Evolutionary conservation across 148 eudicot species (phyloP).

Genomic region (Rhododendron vialii): DNA sequence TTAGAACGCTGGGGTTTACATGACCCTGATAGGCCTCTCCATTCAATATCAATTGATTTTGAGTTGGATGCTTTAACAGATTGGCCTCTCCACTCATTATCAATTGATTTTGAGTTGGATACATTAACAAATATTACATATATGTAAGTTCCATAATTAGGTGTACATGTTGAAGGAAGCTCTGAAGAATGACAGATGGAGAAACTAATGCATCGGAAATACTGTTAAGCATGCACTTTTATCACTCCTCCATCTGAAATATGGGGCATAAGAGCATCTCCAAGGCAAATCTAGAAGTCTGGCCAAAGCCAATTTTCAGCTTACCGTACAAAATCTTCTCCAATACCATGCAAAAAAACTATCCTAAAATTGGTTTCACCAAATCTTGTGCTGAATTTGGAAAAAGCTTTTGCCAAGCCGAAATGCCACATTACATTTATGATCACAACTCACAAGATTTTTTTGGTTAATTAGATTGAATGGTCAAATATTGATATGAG

Average conservation of each 20-base stretch:
- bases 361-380: not conserved
- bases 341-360: not conserved
- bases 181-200: not conserved
- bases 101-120: not conserved
- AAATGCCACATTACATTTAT: not conserved
- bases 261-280: not conserved
- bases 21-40: too few species aligned
- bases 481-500: not conserved
- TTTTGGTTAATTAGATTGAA: not conserved
- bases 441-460: not conserved
- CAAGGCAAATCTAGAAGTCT: not conserved
- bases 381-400: not conserved
- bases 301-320: not conserved
- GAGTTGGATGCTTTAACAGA: too few species aligned
- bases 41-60: too few species aligned
- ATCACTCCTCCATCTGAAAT: not conserved
- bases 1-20: too few species aligned
- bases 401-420: not conserved
- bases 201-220: not conserved
- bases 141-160: not conserved
- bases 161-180: not conserved
- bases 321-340: not conserved
- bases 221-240: not conserved
- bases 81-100: not conserved
- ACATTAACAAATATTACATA: not conserved